A percentile compares a stretch with the other conserved stretches of the same genome.
These are phyloP conservation scores for Solanum hybrid DNA, from an alignment of 305 asterid species.

Conservation along the genomic window DNA sequence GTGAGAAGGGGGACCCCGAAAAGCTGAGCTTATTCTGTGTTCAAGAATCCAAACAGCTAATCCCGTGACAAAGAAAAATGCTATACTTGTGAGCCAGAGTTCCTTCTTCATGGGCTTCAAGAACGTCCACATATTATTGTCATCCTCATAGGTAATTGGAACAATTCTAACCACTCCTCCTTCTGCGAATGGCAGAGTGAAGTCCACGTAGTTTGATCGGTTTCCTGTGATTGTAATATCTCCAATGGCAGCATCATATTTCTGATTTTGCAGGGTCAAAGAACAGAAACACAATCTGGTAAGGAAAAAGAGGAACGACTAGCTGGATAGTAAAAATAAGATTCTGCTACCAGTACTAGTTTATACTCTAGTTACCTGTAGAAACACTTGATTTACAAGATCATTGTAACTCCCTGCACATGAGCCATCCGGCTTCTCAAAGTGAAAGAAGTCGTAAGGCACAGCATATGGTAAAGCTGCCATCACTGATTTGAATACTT, in stretches of 20 bases:
- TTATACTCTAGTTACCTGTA: constrained; percentile 16
- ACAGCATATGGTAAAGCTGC: constrained; percentile 24
- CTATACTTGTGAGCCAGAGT: constrained; percentile 32
- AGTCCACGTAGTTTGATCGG: constrained; percentile 32
- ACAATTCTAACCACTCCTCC: constrained; percentile 27
- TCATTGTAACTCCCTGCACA: constrained; percentile 29
- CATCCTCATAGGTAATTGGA: constrained; percentile 10
- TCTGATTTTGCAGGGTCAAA: constrained; percentile 8
- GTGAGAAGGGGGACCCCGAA: constrained; percentile 28
- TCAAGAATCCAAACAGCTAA: constrained; percentile 39
- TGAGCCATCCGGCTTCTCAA: constrained; percentile 18
- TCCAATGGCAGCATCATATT: constrained; percentile 33
- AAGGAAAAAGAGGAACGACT: neutral
- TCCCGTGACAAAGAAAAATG: constrained; percentile 29
- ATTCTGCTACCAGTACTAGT: neutral
- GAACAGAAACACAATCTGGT: neutral
- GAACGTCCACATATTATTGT: constrained; percentile 21
- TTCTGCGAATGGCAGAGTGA: constrained; percentile 29
- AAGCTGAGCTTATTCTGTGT: constrained; percentile 26
- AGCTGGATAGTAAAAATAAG: neutral
- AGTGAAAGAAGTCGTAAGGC: constrained; percentile 21
- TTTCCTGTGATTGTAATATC: constrained; percentile 30
- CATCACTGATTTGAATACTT: constrained; percentile 26
- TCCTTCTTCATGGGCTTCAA: constrained; percentile 26
- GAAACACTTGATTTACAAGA: constrained; percentile 26